These are phyloP conservation scores for Boletellus sp. DNA, from an alignment of 1,284 basidiomycete species.

Conservation along the genomic window DNA sequence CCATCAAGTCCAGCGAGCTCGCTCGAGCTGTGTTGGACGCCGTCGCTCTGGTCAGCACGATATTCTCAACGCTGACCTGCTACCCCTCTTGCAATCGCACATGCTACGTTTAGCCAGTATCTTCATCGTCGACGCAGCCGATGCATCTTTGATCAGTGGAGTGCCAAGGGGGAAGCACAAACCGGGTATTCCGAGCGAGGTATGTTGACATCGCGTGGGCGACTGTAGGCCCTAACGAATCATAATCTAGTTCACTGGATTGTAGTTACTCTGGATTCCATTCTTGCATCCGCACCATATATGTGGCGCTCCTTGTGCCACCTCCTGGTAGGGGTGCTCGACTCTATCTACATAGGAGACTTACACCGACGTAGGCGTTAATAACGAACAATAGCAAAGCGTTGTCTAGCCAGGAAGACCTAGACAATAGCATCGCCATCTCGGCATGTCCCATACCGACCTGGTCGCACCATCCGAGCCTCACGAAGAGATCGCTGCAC, in stretches of 20 bases:
- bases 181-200: slow-evolving; percentile 76
- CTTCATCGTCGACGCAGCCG: slow-evolving; percentile 77
- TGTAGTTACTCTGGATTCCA: slow-evolving; percentile 85
- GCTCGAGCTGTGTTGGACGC: slow-evolving; percentile 74
- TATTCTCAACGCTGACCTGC: slow-evolving; percentile 80
- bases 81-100: slow-evolving; percentile 90
- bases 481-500: no score
- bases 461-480: no score
- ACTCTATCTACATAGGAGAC: no score
- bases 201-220: slow-evolving; percentile 24
- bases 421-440: no score
- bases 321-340: no score
- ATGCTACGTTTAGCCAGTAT: slow-evolving; percentile 84
- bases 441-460: no score
- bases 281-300: slow-evolving; percentile 75
- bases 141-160: slow-evolving; percentile 88
- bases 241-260: slow-evolving; percentile 69
- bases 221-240: slow-evolving; percentile 6
- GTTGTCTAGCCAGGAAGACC: slow-evolving; percentile 75
- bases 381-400: slow-evolving; percentile 78
- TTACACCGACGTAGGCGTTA: slow-evolving; percentile 53
- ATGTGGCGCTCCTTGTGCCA: no score
- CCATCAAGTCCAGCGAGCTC: slow-evolving; percentile 73
- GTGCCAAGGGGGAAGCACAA: slow-evolving; percentile 67
- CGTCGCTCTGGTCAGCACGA: slow-evolving; percentile 79